phyloP scores from a whole-genome alignment of 257 asterid species.

The Linaria vulgaris region DNA sequence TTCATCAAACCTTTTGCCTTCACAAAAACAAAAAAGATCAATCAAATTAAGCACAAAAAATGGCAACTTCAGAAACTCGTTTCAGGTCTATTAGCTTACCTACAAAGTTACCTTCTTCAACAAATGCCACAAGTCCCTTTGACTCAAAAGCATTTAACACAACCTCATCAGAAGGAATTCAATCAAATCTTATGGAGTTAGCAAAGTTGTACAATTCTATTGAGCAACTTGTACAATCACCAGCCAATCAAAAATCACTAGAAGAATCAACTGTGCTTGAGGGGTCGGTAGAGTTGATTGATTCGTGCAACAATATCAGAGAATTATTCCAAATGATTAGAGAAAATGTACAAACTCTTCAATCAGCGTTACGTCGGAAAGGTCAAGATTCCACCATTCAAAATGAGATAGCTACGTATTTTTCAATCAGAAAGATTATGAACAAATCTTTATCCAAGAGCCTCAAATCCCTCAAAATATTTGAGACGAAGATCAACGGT shows the following conservation, averaged over 20 bases:
- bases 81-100: slow-evolving; percentile 45
- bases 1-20: background rate
- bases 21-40: background rate
- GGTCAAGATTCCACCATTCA: slow-evolving; percentile 38
- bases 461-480: slow-evolving; percentile 30
- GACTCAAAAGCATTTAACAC: slow-evolving; percentile 1
- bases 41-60: slow-evolving; percentile 3
- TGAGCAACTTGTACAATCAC: slow-evolving; percentile 20
- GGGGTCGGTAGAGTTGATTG: slow-evolving; percentile 38
- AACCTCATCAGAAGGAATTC: slow-evolving; percentile 35
- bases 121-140: background rate
- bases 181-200: slow-evolving; percentile 31
- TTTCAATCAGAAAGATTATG: slow-evolving; percentile 39
- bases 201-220: slow-evolving; percentile 35
- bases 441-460: slow-evolving; percentile 38
- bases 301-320: slow-evolving; percentile 39
- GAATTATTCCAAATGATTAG: slow-evolving; percentile 45
- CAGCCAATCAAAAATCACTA: slow-evolving; percentile 22
- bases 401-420: slow-evolving; percentile 23
- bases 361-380: slow-evolving; percentile 52
- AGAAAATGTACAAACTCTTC: slow-evolving; percentile 45
- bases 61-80: slow-evolving; percentile 34
- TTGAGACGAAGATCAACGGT: slow-evolving; percentile 25
- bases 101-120: slow-evolving; percentile 29
- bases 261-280: slow-evolving; percentile 15